Percentiles rank a stretch among this genome's conserved stretches.
Conservation (phyloP, 345 rosid species). For the Salix arbutifolia region DNA sequence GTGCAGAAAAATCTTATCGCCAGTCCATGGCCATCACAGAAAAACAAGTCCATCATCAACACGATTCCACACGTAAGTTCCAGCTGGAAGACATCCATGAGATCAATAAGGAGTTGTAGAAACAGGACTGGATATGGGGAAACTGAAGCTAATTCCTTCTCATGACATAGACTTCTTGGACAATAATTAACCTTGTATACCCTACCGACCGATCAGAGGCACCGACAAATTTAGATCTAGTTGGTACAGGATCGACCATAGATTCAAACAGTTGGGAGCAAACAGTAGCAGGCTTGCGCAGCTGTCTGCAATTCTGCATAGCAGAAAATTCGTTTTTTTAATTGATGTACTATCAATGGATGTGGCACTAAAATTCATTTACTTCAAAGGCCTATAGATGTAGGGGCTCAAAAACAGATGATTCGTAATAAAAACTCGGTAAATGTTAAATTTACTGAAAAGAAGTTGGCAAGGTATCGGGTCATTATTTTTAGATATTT, state of each 20-base stretch:
- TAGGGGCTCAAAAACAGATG: no score
- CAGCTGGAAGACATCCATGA: no score
- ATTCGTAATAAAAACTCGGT: no score
- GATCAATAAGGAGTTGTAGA: background rate
- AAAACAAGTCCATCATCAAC: no score
- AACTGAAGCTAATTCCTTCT: background rate
- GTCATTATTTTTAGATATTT: no score
- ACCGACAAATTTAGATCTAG: constrained; percentile 94
- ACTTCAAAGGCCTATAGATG: no score
- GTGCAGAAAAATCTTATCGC: background rate
- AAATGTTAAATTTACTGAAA: no score
- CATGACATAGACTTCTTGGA: background rate
- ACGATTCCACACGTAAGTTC: no score
- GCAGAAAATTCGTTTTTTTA: constrained; percentile 41
- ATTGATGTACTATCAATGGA: no score
- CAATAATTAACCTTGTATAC: background rate
- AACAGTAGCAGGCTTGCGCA: constrained; percentile 83
- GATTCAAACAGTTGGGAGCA: constrained; percentile 92
- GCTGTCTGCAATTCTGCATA: constrained; percentile 77
- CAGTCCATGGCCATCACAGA: background rate
- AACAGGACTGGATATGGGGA: background rate
- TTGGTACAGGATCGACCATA: constrained; percentile 95
- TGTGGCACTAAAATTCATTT: no score
- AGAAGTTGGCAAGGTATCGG: no score
- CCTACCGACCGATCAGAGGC: constrained; percentile 68